Evolutionary conservation across 164 flowering plant species (phyloP).

Genomic region (Umbilicus rupestris): DNA sequence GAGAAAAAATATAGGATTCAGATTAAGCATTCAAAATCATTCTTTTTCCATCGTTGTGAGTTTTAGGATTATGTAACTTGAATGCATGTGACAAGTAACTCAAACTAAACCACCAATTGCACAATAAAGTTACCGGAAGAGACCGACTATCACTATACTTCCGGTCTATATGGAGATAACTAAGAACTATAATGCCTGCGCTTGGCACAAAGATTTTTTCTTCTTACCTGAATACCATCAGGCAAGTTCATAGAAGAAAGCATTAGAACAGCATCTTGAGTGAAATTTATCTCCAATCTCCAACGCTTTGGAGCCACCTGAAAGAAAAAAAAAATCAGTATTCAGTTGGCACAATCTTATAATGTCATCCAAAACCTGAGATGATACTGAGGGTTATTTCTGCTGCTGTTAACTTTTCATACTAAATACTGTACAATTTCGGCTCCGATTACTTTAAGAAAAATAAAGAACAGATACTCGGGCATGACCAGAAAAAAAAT

Average conservation of each 20-base stretch:
- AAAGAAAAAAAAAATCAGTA: constrained; percentile 10
- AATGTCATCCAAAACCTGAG: too few species aligned
- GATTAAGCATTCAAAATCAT: not conserved
- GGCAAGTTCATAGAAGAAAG: constrained; percentile 97
- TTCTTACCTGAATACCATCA: constrained; percentile 89
- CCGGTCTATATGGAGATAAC: too few species aligned
- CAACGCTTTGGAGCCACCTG: constrained; percentile 91
- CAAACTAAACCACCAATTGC: not conserved
- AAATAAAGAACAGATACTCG: not conserved
- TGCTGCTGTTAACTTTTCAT: too few species aligned
- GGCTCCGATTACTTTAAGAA: not conserved
- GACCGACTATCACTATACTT: too few species aligned
- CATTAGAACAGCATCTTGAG: constrained; percentile 95
- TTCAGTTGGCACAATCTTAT: too few species aligned
- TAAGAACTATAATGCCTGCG: too few species aligned
- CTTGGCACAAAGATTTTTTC: not conserved
- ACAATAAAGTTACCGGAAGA: too few species aligned
- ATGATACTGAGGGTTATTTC: too few species aligned
- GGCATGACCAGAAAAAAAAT: not conserved
- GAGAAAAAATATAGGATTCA: not conserved
- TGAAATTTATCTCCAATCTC: constrained; percentile 80
- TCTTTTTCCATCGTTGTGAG: not conserved
- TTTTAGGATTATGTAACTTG: not conserved
- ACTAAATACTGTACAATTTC: too few species aligned
- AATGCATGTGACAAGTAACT: not conserved